Base-by-base conservation (phyloP, 208 protist species). In the Acanthamoeba triangularis region DNA sequence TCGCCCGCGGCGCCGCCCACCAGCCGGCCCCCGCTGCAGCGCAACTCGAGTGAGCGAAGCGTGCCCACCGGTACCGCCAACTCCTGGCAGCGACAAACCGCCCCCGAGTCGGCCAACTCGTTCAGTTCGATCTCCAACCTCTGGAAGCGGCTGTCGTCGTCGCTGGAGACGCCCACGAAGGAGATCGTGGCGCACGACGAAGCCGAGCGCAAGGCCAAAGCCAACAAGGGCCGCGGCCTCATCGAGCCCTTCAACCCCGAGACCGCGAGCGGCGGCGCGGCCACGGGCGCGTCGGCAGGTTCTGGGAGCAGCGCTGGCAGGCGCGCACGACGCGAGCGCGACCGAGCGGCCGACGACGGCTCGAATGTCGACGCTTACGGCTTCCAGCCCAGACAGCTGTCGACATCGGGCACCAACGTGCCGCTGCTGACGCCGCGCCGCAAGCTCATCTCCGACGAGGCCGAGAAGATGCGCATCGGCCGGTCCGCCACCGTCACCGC, bases 91-190 rank as follows among this genome's bases (percentile, higher is more conserved):
- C 30, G 72, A 20, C 33, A 23, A 23, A 7, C n/a, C n/a, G n/a
- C 72, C 1, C 72, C 72, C 41, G 72, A 80, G 30, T 49, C 72
- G 41, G 35, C 72, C 72, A 80, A 49, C 35, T 80, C 72, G 6
- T 80, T 80, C 72, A 80, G 72, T 20, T 80, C 72, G 72, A 80
- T 80, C 6, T 80, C 72, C 25, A 80, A 80, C 20, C 72, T 80
- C 35, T 80, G 72, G 72, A 80, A 80, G 72, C 72, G 72, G 72
- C 30, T 80, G 20, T 80, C 72, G 18, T 3, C 72, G 25, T 80
- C 72, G 72, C 72, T 80, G 35, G 72, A 80, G 35, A 49, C 72
- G 33, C 72, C 72, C 13, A 80, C 72, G 11, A 41, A 16, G 67
- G 67, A 76, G 30, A 49, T 80, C 37, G 14, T 25, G 4, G 72